These are phyloP conservation scores for Dacryopinax spathularia DNA, from an alignment of 768 basidiomycete genomes.

Conservation along the genomic window DNA sequence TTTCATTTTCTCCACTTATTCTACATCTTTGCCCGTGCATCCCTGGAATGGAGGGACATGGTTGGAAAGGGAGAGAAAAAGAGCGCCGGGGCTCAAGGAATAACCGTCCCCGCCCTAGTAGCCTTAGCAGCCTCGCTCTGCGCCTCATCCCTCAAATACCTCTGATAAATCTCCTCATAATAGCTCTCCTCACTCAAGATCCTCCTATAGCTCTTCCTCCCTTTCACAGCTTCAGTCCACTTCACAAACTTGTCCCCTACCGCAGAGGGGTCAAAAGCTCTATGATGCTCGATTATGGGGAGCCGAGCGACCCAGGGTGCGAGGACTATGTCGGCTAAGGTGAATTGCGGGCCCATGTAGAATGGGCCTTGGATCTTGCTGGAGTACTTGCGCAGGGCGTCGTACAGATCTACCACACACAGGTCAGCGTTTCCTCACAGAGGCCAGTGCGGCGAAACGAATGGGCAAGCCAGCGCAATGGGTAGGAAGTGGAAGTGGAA, in stretches of 20 bases:
- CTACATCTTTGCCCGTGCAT: too few relatives aligned
- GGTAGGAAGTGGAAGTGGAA: neutral
- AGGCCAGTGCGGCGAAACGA: conserved; percentile 5
- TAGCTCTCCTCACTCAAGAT: conserved; percentile 35
- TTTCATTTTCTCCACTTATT: too few relatives aligned
- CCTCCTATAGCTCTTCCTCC: conserved; percentile 33
- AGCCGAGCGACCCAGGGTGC: conserved; percentile 60
- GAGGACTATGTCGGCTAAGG: conserved; percentile 38
- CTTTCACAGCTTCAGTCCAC: conserved; percentile 32
- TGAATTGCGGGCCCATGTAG: conserved; percentile 42
- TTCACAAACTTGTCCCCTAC: conserved; percentile 33
- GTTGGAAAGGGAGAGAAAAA: too few relatives aligned
- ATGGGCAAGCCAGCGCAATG: neutral
- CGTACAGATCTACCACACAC: conserved; percentile 31
- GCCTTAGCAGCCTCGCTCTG: conserved; percentile 42
- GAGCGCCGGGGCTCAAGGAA: too few relatives aligned
- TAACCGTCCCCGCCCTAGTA: conserved; percentile 30
- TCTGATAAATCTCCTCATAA: conserved; percentile 35
- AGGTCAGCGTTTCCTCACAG: conserved; percentile 4
- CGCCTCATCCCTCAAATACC: conserved; percentile 44
- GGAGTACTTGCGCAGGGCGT: conserved; percentile 26
- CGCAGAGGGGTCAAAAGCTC: conserved; percentile 33
- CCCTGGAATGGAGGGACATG: too few relatives aligned
- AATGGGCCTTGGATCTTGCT: conserved; percentile 35
- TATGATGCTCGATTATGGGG: conserved; percentile 35